A percentile compares a stretch with the other conserved stretches of the same genome.
Conservation (phyloP, 2,329 filamentous ascomycete species). For the Ophiostoma ulmi region DNA sequence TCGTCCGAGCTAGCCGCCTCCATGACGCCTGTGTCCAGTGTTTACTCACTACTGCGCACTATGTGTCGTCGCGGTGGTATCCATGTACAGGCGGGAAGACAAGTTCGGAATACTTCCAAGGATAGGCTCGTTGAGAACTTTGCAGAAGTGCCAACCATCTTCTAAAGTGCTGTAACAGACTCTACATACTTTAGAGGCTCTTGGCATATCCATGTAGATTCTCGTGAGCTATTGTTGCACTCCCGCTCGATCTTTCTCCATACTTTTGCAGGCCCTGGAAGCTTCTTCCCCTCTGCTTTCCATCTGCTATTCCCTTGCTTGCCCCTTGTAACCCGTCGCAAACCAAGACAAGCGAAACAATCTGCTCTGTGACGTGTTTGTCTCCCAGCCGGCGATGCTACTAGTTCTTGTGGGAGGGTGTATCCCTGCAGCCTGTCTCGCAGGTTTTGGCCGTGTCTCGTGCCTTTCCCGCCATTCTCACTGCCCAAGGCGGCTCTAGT, state of each 20-base stretch:
- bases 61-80: not conserved
- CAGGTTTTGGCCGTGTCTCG: not conserved
- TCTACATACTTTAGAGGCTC: not conserved
- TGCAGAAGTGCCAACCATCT: not conserved
- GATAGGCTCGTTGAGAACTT: not conserved
- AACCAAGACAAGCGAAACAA: not conserved
- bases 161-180: not conserved
- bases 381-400: conserved; percentile 7
- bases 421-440: not conserved
- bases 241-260: not conserved
- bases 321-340: not conserved
- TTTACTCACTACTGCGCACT: not conserved
- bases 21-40: not conserved
- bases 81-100: not conserved
- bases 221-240: conserved; percentile 12
- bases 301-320: not conserved
- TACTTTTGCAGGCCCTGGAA: not conserved
- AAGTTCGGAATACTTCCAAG: not conserved
- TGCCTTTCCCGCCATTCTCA: not conserved
- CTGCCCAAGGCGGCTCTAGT: not conserved
- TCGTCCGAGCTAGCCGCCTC: not conserved
- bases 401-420: not conserved
- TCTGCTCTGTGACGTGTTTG: conserved; percentile 10
- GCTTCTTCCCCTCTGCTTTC: conserved; percentile 1
- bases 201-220: not conserved